Percentiles rank a stretch among this genome's conserved stretches.
Conservation (phyloP, 768 basidiomycete species). For the Phaeotremella skinneri region DNA sequence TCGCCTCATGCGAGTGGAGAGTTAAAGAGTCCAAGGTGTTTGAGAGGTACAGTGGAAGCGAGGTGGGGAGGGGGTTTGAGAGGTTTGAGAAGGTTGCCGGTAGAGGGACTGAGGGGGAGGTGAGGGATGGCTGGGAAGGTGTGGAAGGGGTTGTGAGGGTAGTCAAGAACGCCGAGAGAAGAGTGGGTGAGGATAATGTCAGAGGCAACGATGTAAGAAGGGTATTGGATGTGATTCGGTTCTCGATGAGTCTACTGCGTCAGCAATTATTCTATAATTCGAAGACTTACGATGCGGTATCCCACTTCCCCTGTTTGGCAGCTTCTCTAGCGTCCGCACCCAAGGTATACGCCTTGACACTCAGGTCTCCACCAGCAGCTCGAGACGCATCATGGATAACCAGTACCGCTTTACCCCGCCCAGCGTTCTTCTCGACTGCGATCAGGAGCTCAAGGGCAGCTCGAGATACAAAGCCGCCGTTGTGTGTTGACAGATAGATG, state of each 20-base stretch:
- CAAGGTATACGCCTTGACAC: slow-evolving; percentile 83
- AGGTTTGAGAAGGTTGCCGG: slow-evolving; percentile 65
- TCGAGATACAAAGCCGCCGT: slow-evolving; percentile 44
- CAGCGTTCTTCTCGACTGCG: slow-evolving; percentile 42
- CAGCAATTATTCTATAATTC: not conserved
- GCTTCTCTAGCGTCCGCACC: slow-evolving; percentile 77
- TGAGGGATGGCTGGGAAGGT: slow-evolving; percentile 40
- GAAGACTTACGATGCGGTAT: slow-evolving; percentile 67
- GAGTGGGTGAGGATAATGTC: slow-evolving; percentile 74
- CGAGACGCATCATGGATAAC: slow-evolving; percentile 46
- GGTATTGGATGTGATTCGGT: slow-evolving; percentile 77
- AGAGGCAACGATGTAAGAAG: slow-evolving; percentile 83
- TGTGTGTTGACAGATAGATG: slow-evolving; percentile 84
- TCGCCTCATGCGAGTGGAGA: slow-evolving; percentile 82
- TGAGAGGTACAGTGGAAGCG: slow-evolving; percentile 73
- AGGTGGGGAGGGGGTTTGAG: slow-evolving; percentile 65
- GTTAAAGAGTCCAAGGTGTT: slow-evolving; percentile 81
- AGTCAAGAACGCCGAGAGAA: slow-evolving; percentile 74
- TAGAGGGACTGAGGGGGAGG: slow-evolving; percentile 31
- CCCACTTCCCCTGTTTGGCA: slow-evolving; percentile 78
- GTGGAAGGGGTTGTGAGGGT: slow-evolving; percentile 59
- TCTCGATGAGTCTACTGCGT: slow-evolving; percentile 65
- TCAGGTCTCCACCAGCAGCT: slow-evolving; percentile 67
- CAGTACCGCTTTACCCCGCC: slow-evolving; percentile 46
- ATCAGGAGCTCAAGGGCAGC: slow-evolving; percentile 41